phyloP scores from a whole-genome alignment of 345 rosid species.

The Sonneratia alba region DNA sequence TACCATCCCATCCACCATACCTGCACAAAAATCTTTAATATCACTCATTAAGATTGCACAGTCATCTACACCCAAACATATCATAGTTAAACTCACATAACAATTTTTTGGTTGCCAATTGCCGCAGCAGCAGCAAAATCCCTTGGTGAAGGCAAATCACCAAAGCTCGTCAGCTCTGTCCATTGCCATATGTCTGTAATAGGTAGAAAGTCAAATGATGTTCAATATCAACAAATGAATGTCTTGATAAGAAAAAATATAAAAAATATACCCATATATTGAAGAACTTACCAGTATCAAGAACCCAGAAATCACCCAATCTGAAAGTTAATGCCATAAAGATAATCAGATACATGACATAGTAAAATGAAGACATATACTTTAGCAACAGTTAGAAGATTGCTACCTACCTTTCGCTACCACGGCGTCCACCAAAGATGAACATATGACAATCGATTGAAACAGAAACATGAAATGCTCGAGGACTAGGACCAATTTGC shows the following conservation, averaged over 20 bases:
- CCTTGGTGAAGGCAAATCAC: constrained; percentile 86
- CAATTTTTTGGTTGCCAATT: constrained; percentile 75
- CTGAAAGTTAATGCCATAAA: constrained; percentile 31
- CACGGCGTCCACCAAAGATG: constrained; percentile 89
- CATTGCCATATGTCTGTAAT: constrained; percentile 96
- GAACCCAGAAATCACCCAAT: constrained; percentile 95
- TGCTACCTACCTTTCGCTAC: constrained; percentile 50
- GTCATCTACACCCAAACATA: neutral
- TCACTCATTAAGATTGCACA: neutral
- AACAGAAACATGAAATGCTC: constrained; percentile 93
- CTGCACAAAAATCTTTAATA: constrained; percentile 27
- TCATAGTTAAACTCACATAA: constrained; percentile 43
- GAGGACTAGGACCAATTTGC: constrained; percentile 70
- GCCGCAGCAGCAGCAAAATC: constrained; percentile 90
- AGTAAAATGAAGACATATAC: neutral
- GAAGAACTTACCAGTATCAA: constrained; percentile 63
- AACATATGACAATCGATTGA: constrained; percentile 92
- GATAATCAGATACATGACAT: neutral
- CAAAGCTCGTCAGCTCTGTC: constrained; percentile 90
- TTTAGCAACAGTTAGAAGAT: neutral
- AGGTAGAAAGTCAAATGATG: constrained; percentile 5
- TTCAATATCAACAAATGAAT: neutral
- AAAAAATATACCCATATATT: neutral
- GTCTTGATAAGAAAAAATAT: neutral
- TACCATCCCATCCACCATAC: constrained; percentile 99